Evolutionary conservation across 2,329 filamentous ascomycete genomes (phyloP).

Genomic region (Diaporthe australafricana): DNA sequence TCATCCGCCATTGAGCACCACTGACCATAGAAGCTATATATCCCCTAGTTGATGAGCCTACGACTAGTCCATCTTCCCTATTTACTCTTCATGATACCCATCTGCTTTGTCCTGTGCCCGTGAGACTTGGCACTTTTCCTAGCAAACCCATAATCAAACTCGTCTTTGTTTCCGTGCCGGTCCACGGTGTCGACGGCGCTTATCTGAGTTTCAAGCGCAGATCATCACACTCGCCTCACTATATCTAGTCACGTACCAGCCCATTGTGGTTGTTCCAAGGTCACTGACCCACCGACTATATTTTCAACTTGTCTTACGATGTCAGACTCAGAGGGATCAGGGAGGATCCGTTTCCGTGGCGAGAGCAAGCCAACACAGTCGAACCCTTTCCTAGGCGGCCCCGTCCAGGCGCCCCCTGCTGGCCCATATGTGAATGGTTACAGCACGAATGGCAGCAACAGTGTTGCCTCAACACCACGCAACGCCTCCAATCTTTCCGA

Average conservation of each 20-base stretch:
- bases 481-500: neutral
- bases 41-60: slow-evolving; percentile 26
- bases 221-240: neutral
- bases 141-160: neutral
- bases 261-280: neutral
- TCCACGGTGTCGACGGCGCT: neutral
- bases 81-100: slow-evolving; percentile 28
- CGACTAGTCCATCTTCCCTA: neutral
- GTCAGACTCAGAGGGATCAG: slow-evolving; percentile 5
- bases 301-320: neutral
- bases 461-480: slow-evolving; percentile 27
- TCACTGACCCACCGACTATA: neutral
- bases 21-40: slow-evolving; percentile 14
- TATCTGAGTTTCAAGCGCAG: neutral
- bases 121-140: neutral
- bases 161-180: slow-evolving; percentile 10
- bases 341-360: neutral
- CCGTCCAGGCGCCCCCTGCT: slow-evolving; percentile 20
- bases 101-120: neutral
- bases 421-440: slow-evolving; percentile 31
- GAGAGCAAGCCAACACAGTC: neutral
- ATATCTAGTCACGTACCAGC: neutral
- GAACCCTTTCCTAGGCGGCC: slow-evolving; percentile 26
- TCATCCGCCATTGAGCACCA: slow-evolving; percentile 3
- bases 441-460: slow-evolving; percentile 32